Percentiles rank a stretch among this genome's conserved stretches.
Evolutionary conservation across 768 basidiomycete genomes (phyloP).

Genomic region (Kwoniella sp.): DNA sequence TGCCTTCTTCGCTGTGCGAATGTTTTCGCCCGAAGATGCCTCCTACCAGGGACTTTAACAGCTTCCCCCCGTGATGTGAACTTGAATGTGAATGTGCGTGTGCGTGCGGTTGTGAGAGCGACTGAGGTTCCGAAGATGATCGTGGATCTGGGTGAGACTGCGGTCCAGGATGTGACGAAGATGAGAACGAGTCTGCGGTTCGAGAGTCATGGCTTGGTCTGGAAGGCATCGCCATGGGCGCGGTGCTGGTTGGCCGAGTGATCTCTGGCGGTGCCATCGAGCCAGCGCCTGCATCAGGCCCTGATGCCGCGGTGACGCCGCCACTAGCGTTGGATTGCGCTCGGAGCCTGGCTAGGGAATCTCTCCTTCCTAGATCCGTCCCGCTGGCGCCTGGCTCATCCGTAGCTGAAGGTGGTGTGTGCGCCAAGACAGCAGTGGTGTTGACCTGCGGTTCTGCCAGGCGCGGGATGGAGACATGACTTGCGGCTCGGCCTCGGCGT

Average conservation of each 20-base stretch:
- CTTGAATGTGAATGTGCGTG: slow-evolving; percentile 5
- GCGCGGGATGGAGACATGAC: slow-evolving; percentile 14
- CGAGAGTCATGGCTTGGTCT: not conserved
- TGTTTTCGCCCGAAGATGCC: slow-evolving; percentile 29
- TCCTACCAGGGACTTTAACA: slow-evolving; percentile 37
- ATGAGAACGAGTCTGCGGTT: not conserved
- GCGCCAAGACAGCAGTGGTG: too few species aligned
- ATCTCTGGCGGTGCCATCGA: not conserved
- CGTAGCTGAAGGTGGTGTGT: not conserved
- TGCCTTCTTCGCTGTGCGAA: slow-evolving; percentile 2
- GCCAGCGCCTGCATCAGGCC: too few species aligned
- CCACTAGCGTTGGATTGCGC: not conserved
- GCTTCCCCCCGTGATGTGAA: slow-evolving; percentile 9
- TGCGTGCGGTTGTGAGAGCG: not conserved
- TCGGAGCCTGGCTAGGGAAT: not conserved
- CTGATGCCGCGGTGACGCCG: too few species aligned
- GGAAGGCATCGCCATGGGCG: slow-evolving; percentile 3
- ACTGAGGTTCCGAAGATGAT: not conserved
- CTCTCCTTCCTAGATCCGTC: not conserved
- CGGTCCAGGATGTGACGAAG: not conserved
- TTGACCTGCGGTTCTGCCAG: slow-evolving; percentile 28
- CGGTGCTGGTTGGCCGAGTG: not conserved
- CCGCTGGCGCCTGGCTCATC: not conserved
- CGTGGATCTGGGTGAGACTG: not conserved
- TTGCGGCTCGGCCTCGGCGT: slow-evolving; percentile 5